Conservation (phyloP, 768 basidiomycete species). For the Chalciporus pseudorubinellus region DNA sequence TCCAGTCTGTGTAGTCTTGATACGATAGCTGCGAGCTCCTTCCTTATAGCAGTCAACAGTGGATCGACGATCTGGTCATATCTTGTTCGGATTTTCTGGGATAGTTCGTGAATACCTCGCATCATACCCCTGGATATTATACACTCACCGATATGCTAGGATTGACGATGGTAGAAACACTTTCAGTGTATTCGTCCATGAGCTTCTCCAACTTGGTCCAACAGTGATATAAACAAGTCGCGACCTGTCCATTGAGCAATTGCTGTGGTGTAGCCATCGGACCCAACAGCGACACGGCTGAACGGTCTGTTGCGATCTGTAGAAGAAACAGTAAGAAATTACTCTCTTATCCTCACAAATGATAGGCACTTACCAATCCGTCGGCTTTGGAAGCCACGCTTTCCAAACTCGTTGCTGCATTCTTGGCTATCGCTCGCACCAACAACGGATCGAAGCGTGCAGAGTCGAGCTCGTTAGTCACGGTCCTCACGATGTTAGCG, state of each 20-base stretch:
- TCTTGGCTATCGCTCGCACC: slow-evolving; percentile 74
- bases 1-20: slow-evolving; percentile 83
- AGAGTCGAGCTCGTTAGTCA: slow-evolving; percentile 76
- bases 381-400: slow-evolving; percentile 63
- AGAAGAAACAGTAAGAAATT: background rate
- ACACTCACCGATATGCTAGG: slow-evolving; percentile 57
- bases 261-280: slow-evolving; percentile 80
- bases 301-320: slow-evolving; percentile 69
- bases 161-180: slow-evolving; percentile 52
- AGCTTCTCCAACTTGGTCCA: slow-evolving; percentile 25
- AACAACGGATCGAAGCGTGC: slow-evolving; percentile 73
- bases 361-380: slow-evolving; percentile 46
- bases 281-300: slow-evolving; percentile 71
- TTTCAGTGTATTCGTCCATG: slow-evolving; percentile 26
- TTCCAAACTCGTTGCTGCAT: slow-evolving; percentile 67
- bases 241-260: slow-evolving; percentile 70
- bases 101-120: background rate
- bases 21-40: slow-evolving; percentile 78
- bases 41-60: slow-evolving; percentile 63
- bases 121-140: background rate
- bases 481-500: slow-evolving; percentile 65
- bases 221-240: slow-evolving; percentile 54
- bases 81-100: slow-evolving; percentile 27
- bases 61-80: slow-evolving; percentile 64
- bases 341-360: background rate